These are phyloP conservation scores for Aspergillus sclerotialis DNA, from an alignment of 2,329 filamentous ascomycete genomes.

Conservation along the genomic window DNA sequence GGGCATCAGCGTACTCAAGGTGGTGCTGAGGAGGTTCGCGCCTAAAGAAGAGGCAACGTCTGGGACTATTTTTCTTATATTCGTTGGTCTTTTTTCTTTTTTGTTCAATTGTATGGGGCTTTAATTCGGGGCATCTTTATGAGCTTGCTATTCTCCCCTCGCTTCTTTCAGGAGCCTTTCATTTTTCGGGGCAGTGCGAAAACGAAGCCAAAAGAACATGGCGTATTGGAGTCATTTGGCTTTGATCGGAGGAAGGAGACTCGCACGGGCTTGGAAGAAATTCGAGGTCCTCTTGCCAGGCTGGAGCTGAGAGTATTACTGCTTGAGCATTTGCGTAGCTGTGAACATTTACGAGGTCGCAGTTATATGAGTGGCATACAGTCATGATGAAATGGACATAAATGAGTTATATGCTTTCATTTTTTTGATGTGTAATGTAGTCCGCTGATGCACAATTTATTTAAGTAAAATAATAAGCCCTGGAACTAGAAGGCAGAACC, in stretches of 20 bases:
- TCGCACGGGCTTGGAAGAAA: constrained; percentile 9
- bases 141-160: not conserved
- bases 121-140: not conserved
- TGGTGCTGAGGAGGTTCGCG: constrained; percentile 30
- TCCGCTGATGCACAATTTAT: no score
- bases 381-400: constrained; percentile 31
- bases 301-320: constrained; percentile 1
- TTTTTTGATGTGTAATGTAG: no score
- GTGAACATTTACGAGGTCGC: no score
- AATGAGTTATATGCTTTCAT: constrained; percentile 6
- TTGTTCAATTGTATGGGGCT: not conserved
- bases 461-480: no score
- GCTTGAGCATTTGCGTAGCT: no score
- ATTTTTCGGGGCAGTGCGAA: constrained; percentile 4
- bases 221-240: constrained; percentile 29
- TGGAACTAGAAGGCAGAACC: no score
- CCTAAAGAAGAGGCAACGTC: constrained; percentile 17
- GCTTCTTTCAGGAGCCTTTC: constrained; percentile 8
- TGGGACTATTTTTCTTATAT: constrained; percentile 12
- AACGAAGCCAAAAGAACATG: constrained; percentile 16
- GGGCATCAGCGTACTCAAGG: constrained; percentile 34
- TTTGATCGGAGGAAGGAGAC: constrained; percentile 15
- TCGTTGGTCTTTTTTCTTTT: constrained; percentile 2
- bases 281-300: no score
- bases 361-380: no score